A percentile compares a stretch with the other conserved stretches of the same genome.
These are phyloP conservation scores for Aureobasidium sp. DNA, from an alignment of 2,329 filamentous ascomycete species.

Conservation along the genomic window DNA sequence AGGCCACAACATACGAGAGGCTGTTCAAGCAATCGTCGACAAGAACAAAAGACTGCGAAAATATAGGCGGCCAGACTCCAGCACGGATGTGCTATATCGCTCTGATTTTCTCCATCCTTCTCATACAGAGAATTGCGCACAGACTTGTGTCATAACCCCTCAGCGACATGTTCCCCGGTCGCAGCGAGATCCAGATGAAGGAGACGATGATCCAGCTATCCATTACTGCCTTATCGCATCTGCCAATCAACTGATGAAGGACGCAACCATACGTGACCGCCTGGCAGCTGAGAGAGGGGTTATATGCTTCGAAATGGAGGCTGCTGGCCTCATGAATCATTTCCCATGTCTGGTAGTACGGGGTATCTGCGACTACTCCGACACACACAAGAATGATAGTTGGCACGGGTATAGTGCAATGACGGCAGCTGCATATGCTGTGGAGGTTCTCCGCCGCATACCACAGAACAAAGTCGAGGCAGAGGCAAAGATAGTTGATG, in stretches of 20 bases:
- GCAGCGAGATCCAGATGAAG: too few relatives aligned
- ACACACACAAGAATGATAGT: conserved; percentile 26
- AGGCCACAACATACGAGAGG: conserved; percentile 19
- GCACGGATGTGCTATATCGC: conserved; percentile 27
- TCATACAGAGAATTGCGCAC: not conserved
- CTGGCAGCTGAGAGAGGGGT: conserved; percentile 4
- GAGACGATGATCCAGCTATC: conserved; percentile 1
- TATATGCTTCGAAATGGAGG: conserved; percentile 8
- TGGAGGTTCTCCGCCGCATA: conserved; percentile 11
- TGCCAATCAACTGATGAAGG: conserved; percentile 17
- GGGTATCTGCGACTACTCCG: conserved; percentile 19
- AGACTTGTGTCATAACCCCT: too few relatives aligned
- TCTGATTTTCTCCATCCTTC: conserved; percentile 16
- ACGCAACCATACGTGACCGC: conserved; percentile 9
- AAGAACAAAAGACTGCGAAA: conserved; percentile 25
- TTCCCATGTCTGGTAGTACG: conserved; percentile 22
- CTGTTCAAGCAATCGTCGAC: conserved; percentile 21
- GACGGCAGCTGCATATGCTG: conserved; percentile 23
- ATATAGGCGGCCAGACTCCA: conserved; percentile 23
- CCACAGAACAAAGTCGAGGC: not conserved
- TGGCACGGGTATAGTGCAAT: conserved; percentile 20
- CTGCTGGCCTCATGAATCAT: conserved; percentile 16
- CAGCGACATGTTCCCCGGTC: too few relatives aligned
- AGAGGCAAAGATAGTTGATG: not conserved
- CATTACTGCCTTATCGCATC: conserved; percentile 21